phyloP scores from a whole-genome alignment of 129 eudicot species.

The Lonicera japonica region DNA sequence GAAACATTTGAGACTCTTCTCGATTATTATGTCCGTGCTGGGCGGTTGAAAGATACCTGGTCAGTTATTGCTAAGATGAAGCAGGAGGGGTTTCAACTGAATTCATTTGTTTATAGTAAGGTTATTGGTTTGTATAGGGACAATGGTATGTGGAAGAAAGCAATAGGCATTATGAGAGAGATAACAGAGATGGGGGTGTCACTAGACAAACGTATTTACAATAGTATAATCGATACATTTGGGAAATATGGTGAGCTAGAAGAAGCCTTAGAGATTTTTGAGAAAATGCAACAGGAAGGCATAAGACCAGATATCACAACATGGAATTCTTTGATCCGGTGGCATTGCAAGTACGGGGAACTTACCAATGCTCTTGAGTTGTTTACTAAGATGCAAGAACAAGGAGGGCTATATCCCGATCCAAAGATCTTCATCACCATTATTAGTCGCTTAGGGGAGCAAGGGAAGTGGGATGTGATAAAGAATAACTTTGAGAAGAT shows the following conservation, averaged over 20 bases:
- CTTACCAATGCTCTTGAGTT: conserved; percentile 40
- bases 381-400: conserved; percentile 66
- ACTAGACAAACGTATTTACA: conserved; percentile 46
- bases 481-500: conserved; percentile 51
- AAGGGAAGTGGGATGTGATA: conserved; percentile 76
- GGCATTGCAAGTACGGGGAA: conserved; percentile 76
- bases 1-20: conserved; percentile 65
- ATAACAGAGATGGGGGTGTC: conserved; percentile 43
- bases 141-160: conserved; percentile 96
- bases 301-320: conserved; percentile 66
- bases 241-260: conserved; percentile 70
- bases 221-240: conserved; percentile 68
- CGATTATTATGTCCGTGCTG: conserved; percentile 55
- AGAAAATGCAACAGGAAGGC: conserved; percentile 55
- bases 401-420: conserved; percentile 92
- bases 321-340: conserved; percentile 78
- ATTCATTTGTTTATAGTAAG: conserved; percentile 66
- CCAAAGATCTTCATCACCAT: conserved; percentile 61
- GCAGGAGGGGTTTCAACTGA: conserved; percentile 43
- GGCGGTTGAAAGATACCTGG: conserved; percentile 74
- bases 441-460: conserved; percentile 68
- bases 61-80: conserved; percentile 56
- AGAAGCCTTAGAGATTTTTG: conserved; percentile 58
- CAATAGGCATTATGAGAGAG: conserved; percentile 48
- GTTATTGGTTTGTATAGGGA: conserved; percentile 76